Percentiles rank a stretch among this genome's conserved stretches.
Evolutionary conservation across 2,329 filamentous ascomycete genomes (phyloP).

Genomic region (Eutypa lata): DNA sequence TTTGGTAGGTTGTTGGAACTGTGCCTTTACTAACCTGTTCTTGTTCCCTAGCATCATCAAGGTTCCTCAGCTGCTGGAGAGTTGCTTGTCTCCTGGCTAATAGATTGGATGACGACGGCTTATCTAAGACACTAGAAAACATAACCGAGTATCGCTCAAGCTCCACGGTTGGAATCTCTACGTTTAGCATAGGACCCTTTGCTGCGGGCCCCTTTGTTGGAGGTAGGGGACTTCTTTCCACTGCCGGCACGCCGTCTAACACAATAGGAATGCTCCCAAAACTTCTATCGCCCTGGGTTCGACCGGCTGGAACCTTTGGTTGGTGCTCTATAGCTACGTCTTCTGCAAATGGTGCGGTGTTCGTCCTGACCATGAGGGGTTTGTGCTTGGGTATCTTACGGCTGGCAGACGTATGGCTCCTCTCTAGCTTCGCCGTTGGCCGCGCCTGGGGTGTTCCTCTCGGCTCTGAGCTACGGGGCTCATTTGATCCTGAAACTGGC

Average conservation of each 20-base stretch:
- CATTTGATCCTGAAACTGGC: slow-evolving; percentile 16
- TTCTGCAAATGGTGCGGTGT: slow-evolving; percentile 35
- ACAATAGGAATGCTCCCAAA: slow-evolving; percentile 24
- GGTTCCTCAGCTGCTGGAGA: slow-evolving; percentile 53
- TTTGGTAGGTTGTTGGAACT: background rate
- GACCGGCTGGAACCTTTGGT: slow-evolving; percentile 5
- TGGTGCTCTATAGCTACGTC: slow-evolving; percentile 9
- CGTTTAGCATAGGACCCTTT: slow-evolving; percentile 54
- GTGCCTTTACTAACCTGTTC: slow-evolving; percentile 31
- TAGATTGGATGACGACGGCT: slow-evolving; percentile 40
- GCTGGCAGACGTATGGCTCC: slow-evolving; percentile 35
- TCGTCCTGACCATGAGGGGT: slow-evolving; percentile 40
- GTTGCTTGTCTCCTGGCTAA: slow-evolving; percentile 58
- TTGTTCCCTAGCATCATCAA: slow-evolving; percentile 41
- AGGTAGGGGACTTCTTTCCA: slow-evolving; percentile 7
- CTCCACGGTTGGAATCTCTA: slow-evolving; percentile 76
- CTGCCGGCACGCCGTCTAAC: slow-evolving; percentile 10
- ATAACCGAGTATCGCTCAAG: slow-evolving; percentile 93
- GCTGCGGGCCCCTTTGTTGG: background rate
- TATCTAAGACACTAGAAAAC: slow-evolving; percentile 72
- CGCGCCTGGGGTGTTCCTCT: slow-evolving; percentile 13
- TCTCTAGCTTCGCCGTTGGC: slow-evolving; percentile 21
- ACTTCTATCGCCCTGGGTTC: slow-evolving; percentile 17
- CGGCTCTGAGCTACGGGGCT: slow-evolving; percentile 13
- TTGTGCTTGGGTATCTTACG: slow-evolving; percentile 37